These are phyloP conservation scores for Geoglossum cookeanum DNA, from an alignment of 2,329 filamentous ascomycete genomes.

Conservation along the genomic window DNA sequence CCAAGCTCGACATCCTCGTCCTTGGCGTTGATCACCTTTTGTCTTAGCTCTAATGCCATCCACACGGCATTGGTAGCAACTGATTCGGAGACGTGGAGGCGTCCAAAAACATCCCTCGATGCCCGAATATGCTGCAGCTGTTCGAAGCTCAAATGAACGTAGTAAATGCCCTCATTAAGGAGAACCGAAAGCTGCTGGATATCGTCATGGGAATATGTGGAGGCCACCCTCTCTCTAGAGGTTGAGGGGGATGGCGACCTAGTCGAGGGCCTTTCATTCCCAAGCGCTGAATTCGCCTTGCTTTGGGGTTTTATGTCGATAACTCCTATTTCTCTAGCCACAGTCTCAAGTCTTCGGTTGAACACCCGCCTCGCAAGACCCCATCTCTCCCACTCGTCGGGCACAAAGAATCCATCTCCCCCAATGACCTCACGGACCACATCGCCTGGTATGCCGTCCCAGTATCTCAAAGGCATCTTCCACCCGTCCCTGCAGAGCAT, in stretches of 20 bases:
- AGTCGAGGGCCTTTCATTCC: neutral
- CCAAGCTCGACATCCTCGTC: constrained; percentile 34
- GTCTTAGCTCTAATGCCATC: constrained; percentile 37
- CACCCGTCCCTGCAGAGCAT: constrained; percentile 38
- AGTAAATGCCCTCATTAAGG: constrained; percentile 39
- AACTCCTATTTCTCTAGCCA: neutral
- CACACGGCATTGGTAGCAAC: constrained; percentile 36
- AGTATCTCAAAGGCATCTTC: constrained; percentile 31
- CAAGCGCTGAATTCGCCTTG: neutral
- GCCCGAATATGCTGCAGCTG: constrained; percentile 34
- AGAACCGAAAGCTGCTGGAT: constrained; percentile 35
- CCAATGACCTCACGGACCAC: constrained; percentile 38
- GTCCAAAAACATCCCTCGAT: constrained; percentile 31
- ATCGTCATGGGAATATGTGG: constrained; percentile 35
- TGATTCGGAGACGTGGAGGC: constrained; percentile 34
- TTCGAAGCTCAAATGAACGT: constrained; percentile 38
- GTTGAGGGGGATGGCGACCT: neutral
- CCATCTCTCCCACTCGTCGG: constrained; percentile 39
- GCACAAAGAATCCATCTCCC: constrained; percentile 38
- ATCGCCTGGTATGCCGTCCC: constrained; percentile 38
- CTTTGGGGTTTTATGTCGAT: neutral
- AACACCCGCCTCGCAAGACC: constrained; percentile 33
- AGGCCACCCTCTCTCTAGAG: constrained; percentile 23
- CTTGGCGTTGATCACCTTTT: constrained; percentile 32
- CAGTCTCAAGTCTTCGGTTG: constrained; percentile 27